phyloP scores from a whole-genome alignment of 208 protist species.

The Trypanosoma cruzi region DNA sequence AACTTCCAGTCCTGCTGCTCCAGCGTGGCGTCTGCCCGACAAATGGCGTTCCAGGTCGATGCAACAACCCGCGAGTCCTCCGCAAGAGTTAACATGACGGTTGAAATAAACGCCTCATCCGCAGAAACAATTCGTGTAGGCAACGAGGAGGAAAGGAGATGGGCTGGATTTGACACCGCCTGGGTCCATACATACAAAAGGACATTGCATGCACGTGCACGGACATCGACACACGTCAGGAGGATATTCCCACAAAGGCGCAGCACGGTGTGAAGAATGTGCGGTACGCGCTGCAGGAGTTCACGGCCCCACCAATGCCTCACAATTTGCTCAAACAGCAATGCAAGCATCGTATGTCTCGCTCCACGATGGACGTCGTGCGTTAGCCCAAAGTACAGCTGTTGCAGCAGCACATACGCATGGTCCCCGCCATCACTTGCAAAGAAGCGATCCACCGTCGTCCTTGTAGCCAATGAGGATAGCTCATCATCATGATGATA shows the following conservation, averaged over 20 bases:
- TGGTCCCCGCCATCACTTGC: constrained; percentile 28
- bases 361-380: constrained; percentile 13
- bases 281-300: constrained; percentile 18
- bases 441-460: constrained; percentile 26
- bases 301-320: constrained; percentile 28
- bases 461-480: neutral
- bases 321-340: constrained; percentile 25
- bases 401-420: constrained; percentile 31
- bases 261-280: constrained; percentile 24
- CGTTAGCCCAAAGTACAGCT: constrained; percentile 23
- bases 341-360: constrained; percentile 11
- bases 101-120: constrained; percentile 32
- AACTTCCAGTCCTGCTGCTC: constrained; percentile 35
- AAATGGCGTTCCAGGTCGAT: constrained; percentile 59
- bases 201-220: constrained; percentile 39
- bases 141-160: neutral
- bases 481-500: neutral
- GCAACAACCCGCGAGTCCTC: constrained; percentile 40
- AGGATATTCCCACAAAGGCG: constrained; percentile 36
- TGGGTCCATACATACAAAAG: constrained; percentile 55
- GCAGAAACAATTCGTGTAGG: constrained; percentile 7
- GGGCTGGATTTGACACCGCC: neutral
- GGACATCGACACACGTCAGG: constrained; percentile 25
- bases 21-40: constrained; percentile 38
- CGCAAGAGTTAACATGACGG: constrained; percentile 35